Conservation (phyloP, 2,329 filamentous ascomycete species). For the Neophaeococcomyces aloes region DNA sequence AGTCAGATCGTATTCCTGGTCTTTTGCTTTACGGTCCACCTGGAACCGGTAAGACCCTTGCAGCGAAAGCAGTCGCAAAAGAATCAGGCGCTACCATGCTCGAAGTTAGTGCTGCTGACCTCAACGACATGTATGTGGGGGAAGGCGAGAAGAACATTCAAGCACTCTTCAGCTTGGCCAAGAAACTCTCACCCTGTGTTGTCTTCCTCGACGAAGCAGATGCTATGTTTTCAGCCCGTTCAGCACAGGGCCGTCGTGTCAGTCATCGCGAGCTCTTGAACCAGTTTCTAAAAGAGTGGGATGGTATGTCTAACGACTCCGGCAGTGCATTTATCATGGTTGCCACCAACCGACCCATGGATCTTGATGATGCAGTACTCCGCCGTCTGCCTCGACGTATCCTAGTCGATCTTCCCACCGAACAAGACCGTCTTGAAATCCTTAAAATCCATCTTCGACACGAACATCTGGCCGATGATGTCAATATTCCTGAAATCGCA, state of each 20-base stretch:
- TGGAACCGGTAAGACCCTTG: slow-evolving; percentile 52
- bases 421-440: slow-evolving; percentile 37
- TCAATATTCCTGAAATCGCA: slow-evolving; percentile 35
- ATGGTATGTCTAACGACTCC: slow-evolving; percentile 70
- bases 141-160: slow-evolving; percentile 94
- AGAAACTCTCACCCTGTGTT: slow-evolving; percentile 81
- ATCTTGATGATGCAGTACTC: slow-evolving; percentile 59
- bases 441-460: slow-evolving; percentile 41
- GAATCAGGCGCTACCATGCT: slow-evolving; percentile 59
- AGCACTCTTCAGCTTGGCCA: slow-evolving; percentile 81
- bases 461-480: slow-evolving; percentile 33
- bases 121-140: slow-evolving; percentile 94
- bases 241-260: slow-evolving; percentile 51
- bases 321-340: slow-evolving; percentile 83
- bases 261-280: slow-evolving; percentile 86
- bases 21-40: slow-evolving; percentile 81
- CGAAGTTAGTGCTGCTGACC: slow-evolving; percentile 78
- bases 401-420: slow-evolving; percentile 39
- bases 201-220: slow-evolving; percentile 98
- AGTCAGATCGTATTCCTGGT: slow-evolving; percentile 81
- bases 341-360: slow-evolving; percentile 88
- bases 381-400: slow-evolving; percentile 41
- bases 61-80: slow-evolving; percentile 55
- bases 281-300: slow-evolving; percentile 94
- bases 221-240: slow-evolving; percentile 72